Evolutionary conservation across 208 protist genomes (phyloP).

Genomic region (Leishmania lainsoni): DNA sequence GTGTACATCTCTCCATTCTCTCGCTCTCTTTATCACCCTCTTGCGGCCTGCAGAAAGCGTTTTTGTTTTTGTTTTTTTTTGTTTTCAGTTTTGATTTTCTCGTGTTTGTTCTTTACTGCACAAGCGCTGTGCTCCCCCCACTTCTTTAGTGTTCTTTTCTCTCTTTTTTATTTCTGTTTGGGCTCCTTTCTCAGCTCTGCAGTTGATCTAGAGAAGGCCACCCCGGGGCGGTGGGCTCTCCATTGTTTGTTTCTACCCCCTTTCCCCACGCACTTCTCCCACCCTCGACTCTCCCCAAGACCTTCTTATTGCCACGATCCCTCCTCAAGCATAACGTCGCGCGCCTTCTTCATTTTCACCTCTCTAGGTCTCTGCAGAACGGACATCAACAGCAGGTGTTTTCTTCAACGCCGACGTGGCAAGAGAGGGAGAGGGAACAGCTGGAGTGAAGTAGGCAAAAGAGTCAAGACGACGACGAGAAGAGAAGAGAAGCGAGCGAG

Average conservation of each 20-base stretch:
- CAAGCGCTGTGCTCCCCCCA: no score
- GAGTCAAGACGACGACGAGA: background rate
- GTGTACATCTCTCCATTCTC: background rate
- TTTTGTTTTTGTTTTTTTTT: background rate
- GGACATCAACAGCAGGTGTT: background rate
- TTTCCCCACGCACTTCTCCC: background rate
- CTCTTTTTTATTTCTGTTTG: no score
- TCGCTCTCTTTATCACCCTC: background rate
- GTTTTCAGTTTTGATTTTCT: background rate
- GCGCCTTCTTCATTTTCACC: background rate
- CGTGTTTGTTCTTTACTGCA: background rate
- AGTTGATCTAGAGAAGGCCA: no score
- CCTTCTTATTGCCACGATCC: background rate
- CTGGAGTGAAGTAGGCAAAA: background rate
- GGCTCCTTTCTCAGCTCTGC: no score
- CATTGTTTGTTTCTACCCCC: background rate
- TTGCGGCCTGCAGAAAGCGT: background rate
- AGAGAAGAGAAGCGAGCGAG: background rate
- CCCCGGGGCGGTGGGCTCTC: background rate
- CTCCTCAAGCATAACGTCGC: background rate
- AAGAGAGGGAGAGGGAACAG: no score
- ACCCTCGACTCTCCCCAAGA: no score
- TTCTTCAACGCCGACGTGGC: background rate
- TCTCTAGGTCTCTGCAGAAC: background rate
- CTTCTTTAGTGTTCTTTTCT: no score